Base-by-base conservation (phyloP, 179 eudicot genomes). In the Patellifolia procumbens region DNA sequence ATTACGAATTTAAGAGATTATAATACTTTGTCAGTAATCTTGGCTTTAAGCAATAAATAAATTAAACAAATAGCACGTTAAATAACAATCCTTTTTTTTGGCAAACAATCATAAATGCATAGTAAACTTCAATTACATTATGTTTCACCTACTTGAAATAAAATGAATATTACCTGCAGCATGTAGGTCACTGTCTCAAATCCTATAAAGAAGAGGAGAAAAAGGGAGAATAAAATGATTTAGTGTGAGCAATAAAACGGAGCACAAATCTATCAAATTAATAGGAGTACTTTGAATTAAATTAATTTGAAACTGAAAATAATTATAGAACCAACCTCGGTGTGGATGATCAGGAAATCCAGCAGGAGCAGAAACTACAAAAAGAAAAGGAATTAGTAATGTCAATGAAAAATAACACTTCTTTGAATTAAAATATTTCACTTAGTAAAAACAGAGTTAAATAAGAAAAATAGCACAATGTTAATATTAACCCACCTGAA, bases 291-390 rank as follows among this genome's bases (percentile, higher is more conserved):
- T 11, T 58, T 67, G 20, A 43, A 67, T 42, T 11, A 67, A 67
- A 42, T 9, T 67, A 32, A 15, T 15, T 13, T 61, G 2, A 31
- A 61, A 39, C 37, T 34, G 45, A 19, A 63, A 62, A 63, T n/a
- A 7, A 5, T 28, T 12, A 42, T 1, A 42, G 69, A 45, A 76
- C 76, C 75, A 76, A 93, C 98, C 98, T 93, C 97, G 90, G 68
- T 93, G 98, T 58, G 98, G 98, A 82, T 93, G 98, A 88, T 93
- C 98, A 75, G 98, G 97, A 79, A 93, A 93, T 59, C 96, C 98
- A 85, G 89, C 93, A 48, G 97, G 97, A 75, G 96, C 92, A 73
- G 96, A 69, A 51, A 92, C 98, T 93, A 85, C 59, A 81, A 12
- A 58, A 24, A 8, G 24, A 16, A 35, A 42, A 3, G 20, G 22